phyloP scores from a whole-genome alignment of 148 eudicot genomes.

The Hydrangea macrophylla region DNA sequence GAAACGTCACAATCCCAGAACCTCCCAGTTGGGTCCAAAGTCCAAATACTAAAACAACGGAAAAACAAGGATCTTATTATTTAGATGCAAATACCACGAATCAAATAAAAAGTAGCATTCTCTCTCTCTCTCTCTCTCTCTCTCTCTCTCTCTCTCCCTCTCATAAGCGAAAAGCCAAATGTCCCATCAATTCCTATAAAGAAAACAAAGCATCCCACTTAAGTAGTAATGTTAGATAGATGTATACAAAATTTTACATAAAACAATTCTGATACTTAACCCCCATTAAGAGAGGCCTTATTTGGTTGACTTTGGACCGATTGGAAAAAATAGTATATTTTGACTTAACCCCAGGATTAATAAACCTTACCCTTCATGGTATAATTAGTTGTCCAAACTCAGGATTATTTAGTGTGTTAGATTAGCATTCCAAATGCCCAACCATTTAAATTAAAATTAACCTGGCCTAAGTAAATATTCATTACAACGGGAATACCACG shows the following conservation, averaged over 20 bases:
- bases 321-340: too few relatives aligned
- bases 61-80: background rate
- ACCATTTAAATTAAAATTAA: too few relatives aligned
- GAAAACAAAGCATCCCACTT: slow-evolving; percentile 1
- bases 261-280: background rate
- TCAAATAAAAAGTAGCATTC: background rate
- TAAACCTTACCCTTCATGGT: background rate
- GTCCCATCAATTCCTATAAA: slow-evolving; percentile 6
- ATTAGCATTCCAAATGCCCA: too few relatives aligned
- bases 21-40: background rate
- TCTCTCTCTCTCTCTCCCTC: background rate
- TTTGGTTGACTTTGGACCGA: too few relatives aligned
- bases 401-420: too few relatives aligned
- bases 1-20: too few relatives aligned
- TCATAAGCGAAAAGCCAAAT: background rate
- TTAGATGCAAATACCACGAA: background rate
- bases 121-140: background rate
- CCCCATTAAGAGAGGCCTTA: background rate
- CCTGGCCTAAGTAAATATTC: too few relatives aligned
- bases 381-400: too few relatives aligned
- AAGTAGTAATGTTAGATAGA: too few relatives aligned
- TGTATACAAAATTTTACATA: too few relatives aligned
- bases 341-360: background rate
- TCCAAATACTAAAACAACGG: background rate
- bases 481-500: too few relatives aligned